phyloP scores from a whole-genome alignment of 176 grass and related monocot species.

The Avena atlantica region DNA sequence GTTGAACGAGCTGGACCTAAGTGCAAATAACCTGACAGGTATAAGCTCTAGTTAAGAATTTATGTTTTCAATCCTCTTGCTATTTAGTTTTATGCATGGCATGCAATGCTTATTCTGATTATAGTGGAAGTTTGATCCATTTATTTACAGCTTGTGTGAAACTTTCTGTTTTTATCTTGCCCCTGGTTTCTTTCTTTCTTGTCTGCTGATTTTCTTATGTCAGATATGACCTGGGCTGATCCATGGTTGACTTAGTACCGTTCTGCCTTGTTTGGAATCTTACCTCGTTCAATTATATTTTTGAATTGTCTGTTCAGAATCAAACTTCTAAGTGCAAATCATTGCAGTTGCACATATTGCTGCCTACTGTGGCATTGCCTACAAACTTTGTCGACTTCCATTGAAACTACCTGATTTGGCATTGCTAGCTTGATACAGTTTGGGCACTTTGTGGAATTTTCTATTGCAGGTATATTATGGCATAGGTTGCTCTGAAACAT shows the following conservation, averaged over 20 bases:
- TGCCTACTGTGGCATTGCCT: not conserved
- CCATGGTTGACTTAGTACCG: not conserved
- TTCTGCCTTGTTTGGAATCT: not conserved
- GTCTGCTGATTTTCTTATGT: not conserved
- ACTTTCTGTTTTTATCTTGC: not conserved
- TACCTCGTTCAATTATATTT: not conserved
- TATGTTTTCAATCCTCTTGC: not conserved
- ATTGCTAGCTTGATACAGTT: not conserved
- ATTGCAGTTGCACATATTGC: conserved; percentile 9
- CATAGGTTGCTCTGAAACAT: no score
- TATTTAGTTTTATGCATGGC: conserved; percentile 18
- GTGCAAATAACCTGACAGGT: conserved; percentile 96
- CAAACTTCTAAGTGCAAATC: not conserved
- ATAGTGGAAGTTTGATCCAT: no score
- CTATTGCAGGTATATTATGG: not conserved
- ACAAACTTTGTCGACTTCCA: not conserved
- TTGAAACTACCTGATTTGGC: conserved; percentile 15
- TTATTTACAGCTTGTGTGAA: not conserved
- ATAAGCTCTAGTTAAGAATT: conserved; percentile 5
- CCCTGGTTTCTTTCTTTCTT: not conserved
- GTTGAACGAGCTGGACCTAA: conserved; percentile 84
- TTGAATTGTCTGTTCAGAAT: conserved; percentile 5
- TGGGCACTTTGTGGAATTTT: not conserved
- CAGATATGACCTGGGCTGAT: not conserved
- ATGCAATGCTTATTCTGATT: not conserved